phyloP scores from a whole-genome alignment of 2,329 filamentous ascomycete species.

The Penicillium italicum region DNA sequence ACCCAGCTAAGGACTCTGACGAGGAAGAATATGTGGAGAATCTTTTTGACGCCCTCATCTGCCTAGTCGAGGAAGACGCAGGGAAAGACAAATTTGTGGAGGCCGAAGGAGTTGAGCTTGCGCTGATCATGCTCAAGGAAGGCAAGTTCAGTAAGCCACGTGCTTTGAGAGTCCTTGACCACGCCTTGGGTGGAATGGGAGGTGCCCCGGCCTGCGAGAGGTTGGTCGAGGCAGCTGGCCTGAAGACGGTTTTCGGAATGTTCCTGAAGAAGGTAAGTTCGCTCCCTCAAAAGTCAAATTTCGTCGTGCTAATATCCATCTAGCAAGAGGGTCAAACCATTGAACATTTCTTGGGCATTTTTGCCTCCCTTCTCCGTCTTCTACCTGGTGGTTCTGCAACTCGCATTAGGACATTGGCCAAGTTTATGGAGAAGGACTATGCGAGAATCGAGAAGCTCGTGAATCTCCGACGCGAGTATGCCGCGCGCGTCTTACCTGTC shows the following conservation, averaged over 20 bases:
- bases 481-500: constrained; percentile 57
- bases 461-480: constrained; percentile 67
- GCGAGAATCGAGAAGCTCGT: constrained; percentile 74
- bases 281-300: background rate
- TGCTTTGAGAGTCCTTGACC: constrained; percentile 77
- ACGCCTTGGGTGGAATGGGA: constrained; percentile 63
- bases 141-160: constrained; percentile 77
- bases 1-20: constrained; percentile 78
- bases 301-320: constrained; percentile 17
- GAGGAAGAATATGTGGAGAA: constrained; percentile 97
- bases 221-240: constrained; percentile 75
- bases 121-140: constrained; percentile 85
- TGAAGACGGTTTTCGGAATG: constrained; percentile 79
- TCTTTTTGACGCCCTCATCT: constrained; percentile 80
- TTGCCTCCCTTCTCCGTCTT: constrained; percentile 74
- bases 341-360: constrained; percentile 81
- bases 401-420: constrained; percentile 80
- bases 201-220: constrained; percentile 65
- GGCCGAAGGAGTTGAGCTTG: constrained; percentile 87
- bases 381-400: constrained; percentile 73
- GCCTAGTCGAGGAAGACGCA: constrained; percentile 67
- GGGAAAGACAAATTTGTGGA: constrained; percentile 82
- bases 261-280: constrained; percentile 70
- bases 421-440: constrained; percentile 94
- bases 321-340: constrained; percentile 61